Percentiles rank a stretch among this genome's conserved stretches.
These are phyloP conservation scores for Lodderomyces pseudojiufengensis DNA, from an alignment of 1,139 yeast species.

Conservation along the genomic window DNA sequence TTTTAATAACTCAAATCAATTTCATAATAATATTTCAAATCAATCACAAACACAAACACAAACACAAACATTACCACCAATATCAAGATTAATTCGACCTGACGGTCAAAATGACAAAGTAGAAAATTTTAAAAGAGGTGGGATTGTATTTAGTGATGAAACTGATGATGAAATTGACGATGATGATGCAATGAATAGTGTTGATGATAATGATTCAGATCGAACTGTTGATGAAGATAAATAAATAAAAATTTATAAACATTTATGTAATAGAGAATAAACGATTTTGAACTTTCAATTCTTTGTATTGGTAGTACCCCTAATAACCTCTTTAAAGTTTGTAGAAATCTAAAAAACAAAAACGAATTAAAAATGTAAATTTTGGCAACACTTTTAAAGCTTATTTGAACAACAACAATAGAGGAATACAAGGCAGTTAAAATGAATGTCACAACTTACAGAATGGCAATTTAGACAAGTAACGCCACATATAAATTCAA, in stretches of 20 bases:
- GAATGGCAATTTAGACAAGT: slow-evolving; percentile 11
- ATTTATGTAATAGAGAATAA: background rate
- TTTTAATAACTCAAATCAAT: no score
- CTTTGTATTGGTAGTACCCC: no score
- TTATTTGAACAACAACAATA: no score
- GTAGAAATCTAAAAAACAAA: no score
- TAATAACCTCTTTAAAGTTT: no score
- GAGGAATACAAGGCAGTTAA: no score
- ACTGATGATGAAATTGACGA: slow-evolving; percentile 15
- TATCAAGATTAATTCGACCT: slow-evolving; percentile 32
- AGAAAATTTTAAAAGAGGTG: slow-evolving; percentile 4
- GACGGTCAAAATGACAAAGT: slow-evolving; percentile 11
- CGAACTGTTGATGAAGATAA: slow-evolving; percentile 5
- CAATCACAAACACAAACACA: slow-evolving; percentile 8
- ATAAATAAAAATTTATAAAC: background rate
- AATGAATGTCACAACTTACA: slow-evolving; percentile 4
- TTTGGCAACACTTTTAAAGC: no score
- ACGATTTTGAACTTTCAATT: background rate
- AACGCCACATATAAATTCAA: background rate
- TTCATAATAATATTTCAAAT: no score
- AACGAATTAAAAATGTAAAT: no score
- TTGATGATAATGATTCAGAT: slow-evolving; percentile 4
- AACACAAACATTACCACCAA: slow-evolving; percentile 28
- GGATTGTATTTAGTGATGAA: slow-evolving; percentile 25
- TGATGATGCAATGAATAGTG: background rate